These are phyloP conservation scores for Nigrograna mackinnonii DNA, from an alignment of 2,329 filamentous ascomycete species.

Conservation along the genomic window DNA sequence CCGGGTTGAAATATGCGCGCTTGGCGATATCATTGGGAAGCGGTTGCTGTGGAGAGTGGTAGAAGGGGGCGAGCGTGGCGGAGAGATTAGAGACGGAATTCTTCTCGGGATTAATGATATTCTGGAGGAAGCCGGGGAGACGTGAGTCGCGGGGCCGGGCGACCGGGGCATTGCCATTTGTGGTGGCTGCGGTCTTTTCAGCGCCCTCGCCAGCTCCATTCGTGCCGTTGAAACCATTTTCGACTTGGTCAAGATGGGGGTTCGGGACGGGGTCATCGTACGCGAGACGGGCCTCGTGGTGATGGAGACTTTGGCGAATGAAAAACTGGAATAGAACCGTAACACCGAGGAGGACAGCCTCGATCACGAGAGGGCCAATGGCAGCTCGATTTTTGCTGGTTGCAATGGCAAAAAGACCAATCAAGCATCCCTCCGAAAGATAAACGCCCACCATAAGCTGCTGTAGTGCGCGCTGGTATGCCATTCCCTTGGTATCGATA, in stretches of 20 bases:
- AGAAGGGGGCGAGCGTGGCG: slow-evolving; percentile 33
- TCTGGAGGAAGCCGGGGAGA: slow-evolving; percentile 34
- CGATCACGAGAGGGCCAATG: slow-evolving; percentile 46
- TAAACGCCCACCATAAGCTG: slow-evolving; percentile 53
- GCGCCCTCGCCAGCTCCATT: slow-evolving; percentile 4
- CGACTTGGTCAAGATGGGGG: slow-evolving; percentile 24
- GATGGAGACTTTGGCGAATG: slow-evolving; percentile 34
- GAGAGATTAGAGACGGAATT: slow-evolving; percentile 32
- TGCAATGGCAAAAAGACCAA: slow-evolving; percentile 50
- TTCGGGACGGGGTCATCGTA: slow-evolving; percentile 27
- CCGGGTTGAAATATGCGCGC: slow-evolving; percentile 49
- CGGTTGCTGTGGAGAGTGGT: slow-evolving; percentile 32
- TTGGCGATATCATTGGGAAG: slow-evolving; percentile 39
- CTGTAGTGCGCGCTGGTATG: slow-evolving; percentile 50
- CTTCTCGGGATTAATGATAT: slow-evolving; percentile 37
- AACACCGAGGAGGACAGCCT: slow-evolving; percentile 43
- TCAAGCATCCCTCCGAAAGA: slow-evolving; percentile 51
- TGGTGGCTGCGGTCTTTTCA: slow-evolving; percentile 4
- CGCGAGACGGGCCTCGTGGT: slow-evolving; percentile 32
- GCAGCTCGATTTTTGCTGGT: slow-evolving; percentile 37
- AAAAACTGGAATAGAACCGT: slow-evolving; percentile 47
- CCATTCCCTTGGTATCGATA: slow-evolving; percentile 51
- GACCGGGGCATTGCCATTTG: slow-evolving; percentile 8
- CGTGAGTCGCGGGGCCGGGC: slow-evolving; percentile 24
- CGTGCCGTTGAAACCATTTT: slow-evolving; percentile 15